Conservation (phyloP, 2,329 filamentous ascomycete genomes). For the Zarea fungicola region DNA sequence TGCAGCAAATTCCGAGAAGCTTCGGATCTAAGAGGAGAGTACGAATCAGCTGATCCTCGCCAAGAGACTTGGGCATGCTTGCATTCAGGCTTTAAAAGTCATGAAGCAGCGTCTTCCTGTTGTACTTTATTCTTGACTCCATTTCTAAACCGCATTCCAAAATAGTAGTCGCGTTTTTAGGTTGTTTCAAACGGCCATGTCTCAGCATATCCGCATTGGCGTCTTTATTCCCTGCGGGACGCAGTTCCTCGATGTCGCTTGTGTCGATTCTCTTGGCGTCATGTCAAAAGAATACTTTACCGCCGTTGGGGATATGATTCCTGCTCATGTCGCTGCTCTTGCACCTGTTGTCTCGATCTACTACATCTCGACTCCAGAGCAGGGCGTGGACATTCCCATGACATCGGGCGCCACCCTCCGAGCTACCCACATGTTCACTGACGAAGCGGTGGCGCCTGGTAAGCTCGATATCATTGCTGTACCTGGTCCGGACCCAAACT, state of each 20-base stretch:
- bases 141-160: no score
- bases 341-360: slow-evolving; percentile 39
- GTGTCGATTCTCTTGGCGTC: slow-evolving; percentile 44
- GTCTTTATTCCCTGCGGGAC: slow-evolving; percentile 43
- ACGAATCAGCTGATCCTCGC: no score
- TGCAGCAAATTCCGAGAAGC: no score
- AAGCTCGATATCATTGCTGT: slow-evolving; percentile 46
- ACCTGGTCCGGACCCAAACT: slow-evolving; percentile 42
- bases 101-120: no score
- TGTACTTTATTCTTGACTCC: no score
- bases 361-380: slow-evolving; percentile 40
- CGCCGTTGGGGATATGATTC: slow-evolving; percentile 23
- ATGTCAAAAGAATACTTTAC: slow-evolving; percentile 42
- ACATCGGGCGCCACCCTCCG: slow-evolving; percentile 35
- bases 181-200: no score
- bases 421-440: slow-evolving; percentile 39
- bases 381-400: slow-evolving; percentile 32
- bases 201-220: no score
- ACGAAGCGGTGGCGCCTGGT: slow-evolving; percentile 44
- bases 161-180: no score
- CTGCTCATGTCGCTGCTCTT: slow-evolving; percentile 24
- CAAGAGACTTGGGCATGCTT: no score
- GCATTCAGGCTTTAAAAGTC: no score
- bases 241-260: slow-evolving; percentile 47
- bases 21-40: no score